These are phyloP conservation scores for Meredithiella fracta DNA, from an alignment of 2,329 filamentous ascomycete genomes.

Conservation along the genomic window DNA sequence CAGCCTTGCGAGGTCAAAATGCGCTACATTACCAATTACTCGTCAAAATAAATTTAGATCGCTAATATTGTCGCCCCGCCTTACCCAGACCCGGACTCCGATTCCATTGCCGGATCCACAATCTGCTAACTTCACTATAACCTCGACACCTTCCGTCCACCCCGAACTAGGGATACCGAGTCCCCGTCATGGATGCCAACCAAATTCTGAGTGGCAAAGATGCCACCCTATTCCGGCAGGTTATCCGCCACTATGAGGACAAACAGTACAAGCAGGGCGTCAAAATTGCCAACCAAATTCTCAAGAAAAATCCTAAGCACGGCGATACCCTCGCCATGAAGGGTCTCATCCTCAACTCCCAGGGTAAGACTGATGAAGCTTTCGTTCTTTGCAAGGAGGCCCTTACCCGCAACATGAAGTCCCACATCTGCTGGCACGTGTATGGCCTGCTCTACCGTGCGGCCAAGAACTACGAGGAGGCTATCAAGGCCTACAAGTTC, in stretches of 20 bases:
- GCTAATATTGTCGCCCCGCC: too few relatives aligned
- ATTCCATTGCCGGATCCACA: neutral
- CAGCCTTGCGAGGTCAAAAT: neutral
- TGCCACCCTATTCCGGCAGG: conserved; percentile 79
- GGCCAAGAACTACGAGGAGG: conserved; percentile 95
- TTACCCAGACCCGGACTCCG: neutral
- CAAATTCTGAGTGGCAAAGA: conserved; percentile 59
- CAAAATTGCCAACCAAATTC: conserved; percentile 90
- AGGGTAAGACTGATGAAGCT: conserved; percentile 84
- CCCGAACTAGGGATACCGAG: neutral
- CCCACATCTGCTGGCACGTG: conserved; percentile 98
- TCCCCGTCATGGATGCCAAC: conserved; percentile 37
- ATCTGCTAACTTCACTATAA: neutral
- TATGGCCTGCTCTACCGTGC: conserved; percentile 88
- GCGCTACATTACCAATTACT: too few relatives aligned
- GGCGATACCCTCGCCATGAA: conserved; percentile 99
- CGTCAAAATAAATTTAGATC: too few relatives aligned
- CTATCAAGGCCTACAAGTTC: conserved; percentile 98
- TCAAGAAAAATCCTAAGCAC: conserved; percentile 88
- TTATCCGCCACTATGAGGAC: conserved; percentile 91
- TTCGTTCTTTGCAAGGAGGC: conserved; percentile 87
- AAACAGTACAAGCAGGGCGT: conserved; percentile 94
- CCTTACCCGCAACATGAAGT: conserved; percentile 93
- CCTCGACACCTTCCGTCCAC: neutral
- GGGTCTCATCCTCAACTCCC: conserved; percentile 83